phyloP scores from a whole-genome alignment of 352 stramenopile species.

The Halophytophthora batemanensis region DNA sequence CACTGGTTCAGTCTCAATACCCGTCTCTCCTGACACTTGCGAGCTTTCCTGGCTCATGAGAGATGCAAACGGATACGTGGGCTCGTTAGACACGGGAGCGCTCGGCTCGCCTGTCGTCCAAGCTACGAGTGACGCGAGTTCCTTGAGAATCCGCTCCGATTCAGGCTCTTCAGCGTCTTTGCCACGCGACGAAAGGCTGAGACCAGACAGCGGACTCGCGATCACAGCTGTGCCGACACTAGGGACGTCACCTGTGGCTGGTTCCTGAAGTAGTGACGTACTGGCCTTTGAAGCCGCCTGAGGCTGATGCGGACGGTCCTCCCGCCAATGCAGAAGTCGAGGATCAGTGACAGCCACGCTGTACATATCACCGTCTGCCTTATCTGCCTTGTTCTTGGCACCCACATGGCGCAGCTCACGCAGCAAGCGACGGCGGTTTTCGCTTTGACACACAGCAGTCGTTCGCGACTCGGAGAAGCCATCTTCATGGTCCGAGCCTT shows the following conservation, averaged over 20 bases:
- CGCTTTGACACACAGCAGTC: conserved; percentile 3
- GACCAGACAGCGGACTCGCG: conserved; percentile 53
- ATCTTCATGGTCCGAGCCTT: conserved; percentile 52
- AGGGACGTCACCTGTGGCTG: conserved; percentile 19
- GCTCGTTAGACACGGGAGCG: not conserved
- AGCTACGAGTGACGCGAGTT: conserved; percentile 45
- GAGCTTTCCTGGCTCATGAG: not conserved
- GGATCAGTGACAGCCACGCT: conserved; percentile 43
- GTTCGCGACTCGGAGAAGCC: conserved; percentile 25
- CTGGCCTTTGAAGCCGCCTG: not conserved
- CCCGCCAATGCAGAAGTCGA: conserved; percentile 21
- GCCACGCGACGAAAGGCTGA: conserved; percentile 29
- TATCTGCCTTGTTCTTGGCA: conserved; percentile 1
- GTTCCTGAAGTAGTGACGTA: conserved; percentile 56
- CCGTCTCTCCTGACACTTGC: conserved; percentile 3
- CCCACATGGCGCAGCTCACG: conserved; percentile 2
- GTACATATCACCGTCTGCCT: conserved; percentile 23
- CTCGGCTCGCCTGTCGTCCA: conserved; percentile 37
- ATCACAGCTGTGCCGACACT: conserved; percentile 30
- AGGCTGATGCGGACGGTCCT: conserved; percentile 4
- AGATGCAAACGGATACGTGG: conserved; percentile 25
- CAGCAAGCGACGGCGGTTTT: conserved; percentile 23
- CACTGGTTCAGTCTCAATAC: not conserved
- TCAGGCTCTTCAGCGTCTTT: conserved; percentile 67
- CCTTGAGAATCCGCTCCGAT: conserved; percentile 43